phyloP scores from a whole-genome alignment of 2,329 filamentous ascomycete genomes.

The Huntiella decipiens region DNA sequence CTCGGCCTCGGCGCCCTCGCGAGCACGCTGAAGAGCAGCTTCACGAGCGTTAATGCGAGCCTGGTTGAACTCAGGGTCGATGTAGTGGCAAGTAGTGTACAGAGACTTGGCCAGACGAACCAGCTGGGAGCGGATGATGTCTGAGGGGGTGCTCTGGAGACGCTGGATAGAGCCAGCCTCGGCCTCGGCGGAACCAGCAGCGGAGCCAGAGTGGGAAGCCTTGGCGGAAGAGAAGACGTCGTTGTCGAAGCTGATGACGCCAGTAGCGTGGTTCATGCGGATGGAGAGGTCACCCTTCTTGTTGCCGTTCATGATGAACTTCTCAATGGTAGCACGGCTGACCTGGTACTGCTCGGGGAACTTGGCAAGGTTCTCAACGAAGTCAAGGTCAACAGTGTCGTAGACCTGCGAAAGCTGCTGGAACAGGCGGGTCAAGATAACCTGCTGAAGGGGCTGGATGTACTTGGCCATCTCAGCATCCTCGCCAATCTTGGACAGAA shows the following conservation, averaged over 20 bases:
- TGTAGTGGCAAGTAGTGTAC: conserved; percentile 86
- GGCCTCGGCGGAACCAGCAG: conserved; percentile 68
- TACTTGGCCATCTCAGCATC: conserved; percentile 97
- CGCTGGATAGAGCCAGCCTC: conserved; percentile 77
- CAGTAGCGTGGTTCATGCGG: conserved; percentile 86
- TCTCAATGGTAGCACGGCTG: conserved; percentile 77
- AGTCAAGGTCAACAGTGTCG: conserved; percentile 86
- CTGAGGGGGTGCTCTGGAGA: conserved; percentile 90
- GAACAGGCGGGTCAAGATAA: conserved; percentile 94
- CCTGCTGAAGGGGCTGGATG: conserved; percentile 85
- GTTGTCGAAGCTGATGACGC: conserved; percentile 89
- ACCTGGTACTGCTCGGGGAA: conserved; percentile 97
- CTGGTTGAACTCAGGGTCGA: conserved; percentile 77
- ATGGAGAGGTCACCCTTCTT: conserved; percentile 98
- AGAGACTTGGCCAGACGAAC: conserved; percentile 80
- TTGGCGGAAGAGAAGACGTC: conserved; percentile 97
- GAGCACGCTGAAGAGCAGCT: conserved; percentile 61
- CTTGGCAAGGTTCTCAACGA: conserved; percentile 80
- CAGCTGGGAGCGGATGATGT: conserved; percentile 91
- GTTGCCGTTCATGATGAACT: conserved; percentile 99
- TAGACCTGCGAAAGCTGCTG: conserved; percentile 98
- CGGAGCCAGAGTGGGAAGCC: conserved; percentile 68
- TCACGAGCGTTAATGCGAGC: conserved; percentile 60
- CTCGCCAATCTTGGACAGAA: conserved; percentile 77
- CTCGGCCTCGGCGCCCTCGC: conserved; percentile 79